phyloP scores from a whole-genome alignment of 305 asterid species.

The Withania somnifera region DNA sequence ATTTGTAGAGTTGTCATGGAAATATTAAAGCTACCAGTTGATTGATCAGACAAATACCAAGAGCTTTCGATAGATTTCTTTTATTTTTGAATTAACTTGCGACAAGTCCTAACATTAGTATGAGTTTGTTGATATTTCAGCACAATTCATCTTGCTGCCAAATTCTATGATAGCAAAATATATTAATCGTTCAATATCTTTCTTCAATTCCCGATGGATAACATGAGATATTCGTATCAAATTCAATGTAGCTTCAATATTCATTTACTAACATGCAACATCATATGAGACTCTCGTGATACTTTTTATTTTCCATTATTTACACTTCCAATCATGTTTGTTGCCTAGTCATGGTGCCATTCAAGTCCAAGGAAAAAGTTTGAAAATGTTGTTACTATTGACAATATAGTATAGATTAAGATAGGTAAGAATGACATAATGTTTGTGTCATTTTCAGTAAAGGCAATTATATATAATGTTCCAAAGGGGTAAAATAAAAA shows the following conservation, averaged over 20 bases:
- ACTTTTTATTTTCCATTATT: neutral
- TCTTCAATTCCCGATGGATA: too few relatives aligned
- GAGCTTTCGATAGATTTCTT: too few relatives aligned
- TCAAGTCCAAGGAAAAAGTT: neutral
- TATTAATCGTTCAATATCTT: too few relatives aligned
- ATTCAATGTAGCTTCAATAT: neutral
- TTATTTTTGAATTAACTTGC: too few relatives aligned
- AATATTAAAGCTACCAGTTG: too few relatives aligned
- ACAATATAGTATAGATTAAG: neutral
- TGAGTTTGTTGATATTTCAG: too few relatives aligned
- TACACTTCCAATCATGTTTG: neutral
- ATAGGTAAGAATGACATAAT: constrained; percentile 18
- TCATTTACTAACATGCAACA: neutral
- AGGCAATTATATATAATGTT: constrained; percentile 1
- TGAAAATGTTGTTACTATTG: neutral
- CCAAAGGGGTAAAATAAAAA: neutral
- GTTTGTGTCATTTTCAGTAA: constrained; percentile 17
- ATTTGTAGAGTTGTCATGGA: too few relatives aligned
- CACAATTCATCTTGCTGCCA: too few relatives aligned
- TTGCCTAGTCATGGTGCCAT: neutral
- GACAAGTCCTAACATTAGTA: too few relatives aligned
- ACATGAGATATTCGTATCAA: neutral
- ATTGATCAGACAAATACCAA: too few relatives aligned
- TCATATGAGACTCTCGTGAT: neutral
- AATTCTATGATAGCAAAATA: too few relatives aligned